These are phyloP conservation scores for Ceratocystis papillata DNA, from an alignment of 2,329 filamentous ascomycete genomes.

Conservation along the genomic window DNA sequence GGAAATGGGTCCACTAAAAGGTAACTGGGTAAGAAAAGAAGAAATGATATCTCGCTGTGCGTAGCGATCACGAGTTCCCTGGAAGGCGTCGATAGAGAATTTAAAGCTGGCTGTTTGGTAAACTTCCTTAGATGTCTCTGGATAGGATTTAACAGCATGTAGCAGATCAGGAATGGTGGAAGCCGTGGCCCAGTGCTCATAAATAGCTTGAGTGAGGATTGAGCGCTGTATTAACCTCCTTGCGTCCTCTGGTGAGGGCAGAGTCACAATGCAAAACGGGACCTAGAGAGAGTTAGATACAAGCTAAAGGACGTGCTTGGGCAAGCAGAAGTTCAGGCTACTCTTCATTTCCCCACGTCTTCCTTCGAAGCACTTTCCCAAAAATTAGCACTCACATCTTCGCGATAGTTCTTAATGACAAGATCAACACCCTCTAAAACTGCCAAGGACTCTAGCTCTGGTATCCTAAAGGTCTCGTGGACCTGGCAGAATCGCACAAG, in stretches of 20 bases:
- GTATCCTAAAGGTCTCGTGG: conserved; percentile 80
- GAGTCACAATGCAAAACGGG: conserved; percentile 68
- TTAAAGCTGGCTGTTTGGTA: conserved; percentile 64
- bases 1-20: conserved; percentile 64
- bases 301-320: conserved; percentile 21
- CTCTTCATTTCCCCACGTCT: too few relatives aligned
- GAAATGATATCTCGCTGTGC: conserved; percentile 69
- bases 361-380: too few relatives aligned
- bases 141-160: conserved; percentile 27
- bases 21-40: conserved; percentile 60
- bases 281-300: conserved; percentile 44
- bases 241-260: conserved; percentile 56
- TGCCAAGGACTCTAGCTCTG: conserved; percentile 75
- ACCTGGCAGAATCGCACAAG: conserved; percentile 80
- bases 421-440: conserved; percentile 55
- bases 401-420: conserved; percentile 62
- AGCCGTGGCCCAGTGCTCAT: conserved; percentile 79
- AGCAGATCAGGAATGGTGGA: conserved; percentile 58
- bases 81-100: conserved; percentile 74
- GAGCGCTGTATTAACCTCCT: conserved; percentile 59
- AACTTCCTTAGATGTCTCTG: conserved; percentile 27
- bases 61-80: conserved; percentile 53
- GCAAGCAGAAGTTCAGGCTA: neutral
- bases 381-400: conserved; percentile 48
- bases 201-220: conserved; percentile 70